phyloP scores from a whole-genome alignment of 805 yeast species.

The Brettanomyces naardenensis region DNA sequence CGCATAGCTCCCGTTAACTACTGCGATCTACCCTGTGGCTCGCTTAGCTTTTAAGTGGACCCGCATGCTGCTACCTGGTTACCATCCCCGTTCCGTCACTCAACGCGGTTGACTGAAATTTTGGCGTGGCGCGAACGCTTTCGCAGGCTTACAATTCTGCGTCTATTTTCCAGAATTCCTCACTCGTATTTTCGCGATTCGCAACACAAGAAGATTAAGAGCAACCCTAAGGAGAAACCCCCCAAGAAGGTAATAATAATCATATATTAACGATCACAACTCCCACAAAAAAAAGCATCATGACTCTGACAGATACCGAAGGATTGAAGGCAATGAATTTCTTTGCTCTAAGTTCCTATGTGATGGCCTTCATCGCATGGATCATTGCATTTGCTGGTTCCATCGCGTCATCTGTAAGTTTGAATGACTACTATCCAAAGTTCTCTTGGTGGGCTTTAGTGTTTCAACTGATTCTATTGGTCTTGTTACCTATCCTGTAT shows the following conservation, averaged over 20 bases:
- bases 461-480: conserved; percentile 58
- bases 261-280: too few relatives aligned
- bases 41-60: background rate
- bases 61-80: too few relatives aligned
- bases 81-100: too few relatives aligned
- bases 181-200: too few relatives aligned
- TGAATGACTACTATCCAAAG: conserved; percentile 48
- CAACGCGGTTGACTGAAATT: too few relatives aligned
- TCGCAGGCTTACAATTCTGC: background rate
- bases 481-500: conserved; percentile 44
- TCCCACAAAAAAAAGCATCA: too few relatives aligned
- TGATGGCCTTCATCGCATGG: conserved; percentile 77
- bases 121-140: too few relatives aligned
- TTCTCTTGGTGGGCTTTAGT: conserved; percentile 97
- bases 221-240: too few relatives aligned
- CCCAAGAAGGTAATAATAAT: too few relatives aligned
- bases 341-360: conserved; percentile 74
- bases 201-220: too few relatives aligned
- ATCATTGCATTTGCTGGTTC: conserved; percentile 84
- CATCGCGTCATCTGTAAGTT: conserved; percentile 40
- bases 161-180: background rate
- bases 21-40: background rate
- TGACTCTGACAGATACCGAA: too few relatives aligned
- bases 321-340: too few relatives aligned
- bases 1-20: background rate